Evolutionary conservation across 352 stramenopile species (phyloP), one percentile per base, ranked within the genome.

Genomic region (Phytophthora multivora): DNA sequence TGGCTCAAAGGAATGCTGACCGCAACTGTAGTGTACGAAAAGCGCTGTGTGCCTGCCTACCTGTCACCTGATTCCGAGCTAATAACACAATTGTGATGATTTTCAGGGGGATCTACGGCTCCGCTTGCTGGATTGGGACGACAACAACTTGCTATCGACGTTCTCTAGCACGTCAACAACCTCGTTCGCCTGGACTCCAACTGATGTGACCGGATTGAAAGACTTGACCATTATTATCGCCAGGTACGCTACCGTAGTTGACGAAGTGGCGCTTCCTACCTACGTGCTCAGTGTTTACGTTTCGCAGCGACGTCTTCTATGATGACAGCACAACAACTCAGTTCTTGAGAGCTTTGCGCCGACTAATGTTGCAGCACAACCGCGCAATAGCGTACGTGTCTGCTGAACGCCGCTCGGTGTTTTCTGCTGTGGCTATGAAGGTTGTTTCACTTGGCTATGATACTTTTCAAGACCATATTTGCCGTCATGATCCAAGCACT

Each of bases 221-320:
- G 23, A 59, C 21, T 18, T 75, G 12, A 59, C 41, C 5, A 43
- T 59, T 15, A 51, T 75, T n/a, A 81, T 78, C 33, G 68, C 63
- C 18, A 78, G 79, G 80, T 88, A 61, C 9, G 59, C n/a, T 19
- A 21, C 30, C 23, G 15, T 36, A 30, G 16, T 47, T 9, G 28
- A 12, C 28, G 9, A 15, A 11, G 1, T 12, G 16, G 11, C 15
- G 19, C 33, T 16, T 7, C 0, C 10, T 23, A 12, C 19, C 10
- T 38, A 5, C 8, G 35, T 40, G 33, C 10, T 38, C 4, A 39
- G 11, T 18, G n/a, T 51, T 23, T 51, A 8, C 19, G 7, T 41
- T n/a, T 63, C 7, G 13, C 51, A 91, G 82, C 28, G 80, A 91
- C 19, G 77, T 91, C 3, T 87, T 91, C 39, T 90, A 90, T 55